Percentiles rank a stretch among this genome's conserved stretches.
phyloP scores from a whole-genome alignment of 495 filamentous ascomycete genomes.

The Geoglossum glabrum region DNA sequence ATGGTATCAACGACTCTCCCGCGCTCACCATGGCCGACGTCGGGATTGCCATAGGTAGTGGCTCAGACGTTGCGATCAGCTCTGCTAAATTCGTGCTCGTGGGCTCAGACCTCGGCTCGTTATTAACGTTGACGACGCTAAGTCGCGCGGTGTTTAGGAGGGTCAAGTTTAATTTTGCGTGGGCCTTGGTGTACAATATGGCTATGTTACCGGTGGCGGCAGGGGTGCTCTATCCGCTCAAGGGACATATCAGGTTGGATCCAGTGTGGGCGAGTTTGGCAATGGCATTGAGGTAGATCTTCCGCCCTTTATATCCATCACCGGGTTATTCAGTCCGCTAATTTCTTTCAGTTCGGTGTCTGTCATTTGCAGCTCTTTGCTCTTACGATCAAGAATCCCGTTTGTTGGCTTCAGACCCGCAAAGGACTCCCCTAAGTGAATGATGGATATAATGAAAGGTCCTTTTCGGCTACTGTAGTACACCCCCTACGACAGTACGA shows the following conservation, averaged over 20 bases:
- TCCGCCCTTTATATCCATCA: constrained; percentile 10
- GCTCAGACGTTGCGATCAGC: constrained; percentile 67
- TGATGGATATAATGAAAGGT: neutral
- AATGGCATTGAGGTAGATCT: constrained; percentile 73
- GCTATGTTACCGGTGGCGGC: constrained; percentile 67
- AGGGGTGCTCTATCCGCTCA: constrained; percentile 50
- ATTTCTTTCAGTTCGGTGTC: neutral
- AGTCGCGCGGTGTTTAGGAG: constrained; percentile 51
- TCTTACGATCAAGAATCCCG: constrained; percentile 11
- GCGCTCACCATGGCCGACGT: constrained; percentile 65
- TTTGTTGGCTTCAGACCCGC: constrained; percentile 11
- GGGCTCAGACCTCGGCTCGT: constrained; percentile 42
- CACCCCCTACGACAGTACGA: neutral
- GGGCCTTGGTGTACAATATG: constrained; percentile 76
- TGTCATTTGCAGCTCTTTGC: constrained; percentile 14
- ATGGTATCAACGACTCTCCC: constrained; percentile 79
- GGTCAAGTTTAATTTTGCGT: constrained; percentile 72
- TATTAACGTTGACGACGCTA: constrained; percentile 55
- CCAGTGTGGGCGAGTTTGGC: constrained; percentile 74
- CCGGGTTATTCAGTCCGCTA: constrained; percentile 30
- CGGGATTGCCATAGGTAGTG: constrained; percentile 65
- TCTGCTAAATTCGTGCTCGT: constrained; percentile 75
- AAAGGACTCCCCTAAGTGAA: neutral
- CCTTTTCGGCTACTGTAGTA: neutral
- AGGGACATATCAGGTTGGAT: constrained; percentile 38